phyloP scores from a whole-genome alignment of 192 early-diverging fungal genomes.

The Chytriomyces sp. region DNA sequence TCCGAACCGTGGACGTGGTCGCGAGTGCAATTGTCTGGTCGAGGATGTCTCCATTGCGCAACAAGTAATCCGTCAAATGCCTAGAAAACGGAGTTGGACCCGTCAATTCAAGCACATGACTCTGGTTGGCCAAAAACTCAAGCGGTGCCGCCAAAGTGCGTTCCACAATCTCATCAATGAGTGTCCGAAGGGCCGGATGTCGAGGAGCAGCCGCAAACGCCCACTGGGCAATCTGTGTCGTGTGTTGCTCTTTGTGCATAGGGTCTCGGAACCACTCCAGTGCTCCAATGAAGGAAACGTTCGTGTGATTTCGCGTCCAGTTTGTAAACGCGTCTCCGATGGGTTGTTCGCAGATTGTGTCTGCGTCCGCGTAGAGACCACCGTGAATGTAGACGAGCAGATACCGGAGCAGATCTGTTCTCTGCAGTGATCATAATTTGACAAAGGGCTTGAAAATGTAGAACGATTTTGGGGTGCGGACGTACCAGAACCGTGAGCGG shows the following conservation, averaged over 20 bases:
- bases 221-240: conserved; percentile 20
- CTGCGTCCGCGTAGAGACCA: conserved; percentile 27
- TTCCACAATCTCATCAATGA: conserved; percentile 1
- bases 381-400: conserved; percentile 15
- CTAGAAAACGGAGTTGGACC: conserved; percentile 12
- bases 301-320: background rate
- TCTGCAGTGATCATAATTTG: too few relatives aligned
- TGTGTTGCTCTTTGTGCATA: background rate
- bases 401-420: conserved; percentile 29
- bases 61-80: background rate
- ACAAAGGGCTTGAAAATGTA: too few relatives aligned
- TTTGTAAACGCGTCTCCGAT: background rate
- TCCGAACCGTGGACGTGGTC: too few relatives aligned
- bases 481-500: conserved; percentile 9
- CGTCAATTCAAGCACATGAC: background rate
- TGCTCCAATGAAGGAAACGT: background rate
- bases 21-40: background rate
- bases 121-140: background rate
- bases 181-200: background rate
- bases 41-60: background rate
- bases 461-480: too few relatives aligned
- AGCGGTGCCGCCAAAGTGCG: background rate
- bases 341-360: conserved; percentile 14
- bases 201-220: conserved; percentile 12
- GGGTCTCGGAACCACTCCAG: conserved; percentile 1